Percentiles rank a stretch among this genome's conserved stretches.
Evolutionary conservation across 2,329 filamentous ascomycete species (phyloP).

Genomic region (Nemania diffusa): DNA sequence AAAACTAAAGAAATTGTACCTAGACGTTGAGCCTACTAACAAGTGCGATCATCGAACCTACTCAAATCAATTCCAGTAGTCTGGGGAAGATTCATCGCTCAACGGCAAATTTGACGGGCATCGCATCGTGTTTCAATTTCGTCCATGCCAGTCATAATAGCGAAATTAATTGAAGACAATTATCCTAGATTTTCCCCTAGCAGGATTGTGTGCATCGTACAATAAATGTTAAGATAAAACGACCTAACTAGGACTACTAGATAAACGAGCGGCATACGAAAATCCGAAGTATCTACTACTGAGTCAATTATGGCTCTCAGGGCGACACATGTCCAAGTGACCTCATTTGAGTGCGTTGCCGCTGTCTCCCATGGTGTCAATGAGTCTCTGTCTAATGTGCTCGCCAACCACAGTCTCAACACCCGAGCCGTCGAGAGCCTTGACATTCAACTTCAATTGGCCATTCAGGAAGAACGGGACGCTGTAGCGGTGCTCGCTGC

Average conservation of each 20-base stretch:
- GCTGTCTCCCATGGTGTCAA: slow-evolving; percentile 38
- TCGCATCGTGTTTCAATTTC: too few relatives aligned
- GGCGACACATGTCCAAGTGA: background rate
- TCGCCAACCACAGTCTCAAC: slow-evolving; percentile 42
- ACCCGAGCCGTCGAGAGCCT: slow-evolving; percentile 41
- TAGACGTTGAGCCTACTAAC: too few relatives aligned
- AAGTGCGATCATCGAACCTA: too few relatives aligned
- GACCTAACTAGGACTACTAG: background rate
- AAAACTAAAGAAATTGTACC: background rate
- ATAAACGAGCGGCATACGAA: background rate
- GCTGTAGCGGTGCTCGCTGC: slow-evolving; percentile 43
- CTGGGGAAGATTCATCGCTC: too few relatives aligned
- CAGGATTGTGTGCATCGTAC: background rate
- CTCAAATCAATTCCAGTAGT: too few relatives aligned
- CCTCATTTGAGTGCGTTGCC: slow-evolving; percentile 21
- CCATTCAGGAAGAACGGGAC: slow-evolving; percentile 48
- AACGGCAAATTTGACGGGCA: too few relatives aligned
- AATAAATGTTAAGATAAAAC: background rate
- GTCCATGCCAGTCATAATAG: too few relatives aligned
- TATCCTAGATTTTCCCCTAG: background rate
- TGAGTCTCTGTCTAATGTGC: slow-evolving; percentile 39
- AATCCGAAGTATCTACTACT: background rate
- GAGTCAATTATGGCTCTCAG: background rate
- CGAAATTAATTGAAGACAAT: too few relatives aligned
- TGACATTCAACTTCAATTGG: slow-evolving; percentile 38